Evolutionary conservation across 2,329 filamentous ascomycete species (phyloP).

Genomic region (Alternaria sp.): DNA sequence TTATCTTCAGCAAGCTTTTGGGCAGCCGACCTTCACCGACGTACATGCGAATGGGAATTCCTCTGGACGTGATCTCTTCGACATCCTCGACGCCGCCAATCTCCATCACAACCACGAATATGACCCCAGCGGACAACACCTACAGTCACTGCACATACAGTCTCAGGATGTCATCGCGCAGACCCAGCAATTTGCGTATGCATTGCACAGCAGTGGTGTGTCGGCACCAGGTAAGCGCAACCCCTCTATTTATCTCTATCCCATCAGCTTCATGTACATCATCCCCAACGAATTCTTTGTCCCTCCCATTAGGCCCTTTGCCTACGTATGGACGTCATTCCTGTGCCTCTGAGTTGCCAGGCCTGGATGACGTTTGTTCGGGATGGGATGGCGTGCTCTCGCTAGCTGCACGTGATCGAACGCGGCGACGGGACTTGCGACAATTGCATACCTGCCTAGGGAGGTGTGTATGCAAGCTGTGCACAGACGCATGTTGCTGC

Average conservation of each 20-base stretch:
- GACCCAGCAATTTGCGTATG: conserved; percentile 24
- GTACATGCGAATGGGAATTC: conserved; percentile 47
- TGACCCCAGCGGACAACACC: conserved; percentile 20
- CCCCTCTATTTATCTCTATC: conserved; percentile 4
- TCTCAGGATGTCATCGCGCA: conserved; percentile 24
- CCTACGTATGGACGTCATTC: conserved; percentile 15
- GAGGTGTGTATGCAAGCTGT: conserved; percentile 25
- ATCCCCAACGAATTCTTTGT: conserved; percentile 2
- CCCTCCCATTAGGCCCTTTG: conserved; percentile 8
- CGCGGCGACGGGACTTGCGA: conserved; percentile 12
- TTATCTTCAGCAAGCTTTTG: conserved; percentile 41
- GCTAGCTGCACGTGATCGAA: conserved; percentile 25
- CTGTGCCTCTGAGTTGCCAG: conserved; percentile 18
- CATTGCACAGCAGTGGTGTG: conserved; percentile 28
- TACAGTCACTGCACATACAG: conserved; percentile 19
- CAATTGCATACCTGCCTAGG: conserved; percentile 20
- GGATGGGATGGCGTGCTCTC: conserved; percentile 25
- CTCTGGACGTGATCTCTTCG: conserved; percentile 48
- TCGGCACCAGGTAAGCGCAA: conserved; percentile 31
- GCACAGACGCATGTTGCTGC: conserved; percentile 5
- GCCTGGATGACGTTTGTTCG: conserved; percentile 31
- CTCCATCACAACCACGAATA: conserved; percentile 37
- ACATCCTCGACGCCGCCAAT: conserved; percentile 33
- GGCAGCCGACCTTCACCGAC: conserved; percentile 47
- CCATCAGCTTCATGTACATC: conserved; percentile 4